phyloP scores from a whole-genome alignment of 1,139 yeast genomes.

The Diutina siamensis region DNA sequence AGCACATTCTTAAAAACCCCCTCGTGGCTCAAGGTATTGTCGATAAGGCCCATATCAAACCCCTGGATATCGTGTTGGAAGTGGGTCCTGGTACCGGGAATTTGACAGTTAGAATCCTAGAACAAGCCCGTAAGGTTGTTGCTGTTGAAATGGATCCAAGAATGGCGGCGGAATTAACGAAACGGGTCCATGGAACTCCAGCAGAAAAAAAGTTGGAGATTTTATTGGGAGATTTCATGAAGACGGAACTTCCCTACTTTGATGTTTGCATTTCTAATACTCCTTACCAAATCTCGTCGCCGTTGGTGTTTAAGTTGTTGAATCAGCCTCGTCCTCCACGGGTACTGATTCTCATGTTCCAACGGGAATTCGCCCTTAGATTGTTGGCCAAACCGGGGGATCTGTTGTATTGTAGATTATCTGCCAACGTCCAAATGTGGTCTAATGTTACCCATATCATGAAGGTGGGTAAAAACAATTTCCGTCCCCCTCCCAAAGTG shows the following conservation, averaged over 20 bases:
- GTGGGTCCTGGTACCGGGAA: conserved; percentile 99
- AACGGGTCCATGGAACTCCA: conserved; percentile 95
- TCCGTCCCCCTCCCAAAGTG: conserved; percentile 98
- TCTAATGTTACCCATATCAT: conserved; percentile 94
- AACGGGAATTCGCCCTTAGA: conserved; percentile 90
- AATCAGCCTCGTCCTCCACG: conserved; percentile 92
- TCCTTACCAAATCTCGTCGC: conserved; percentile 96
- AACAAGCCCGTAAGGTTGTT: conserved; percentile 80
- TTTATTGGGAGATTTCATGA: conserved; percentile 89
- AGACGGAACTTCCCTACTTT: conserved; percentile 87
- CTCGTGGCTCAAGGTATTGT: conserved; percentile 96
- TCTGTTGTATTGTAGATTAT: conserved; percentile 75
- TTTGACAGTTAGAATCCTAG: conserved; percentile 83
- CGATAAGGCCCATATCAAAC: conserved; percentile 87
- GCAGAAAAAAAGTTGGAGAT: conserved; percentile 85
- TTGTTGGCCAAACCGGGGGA: conserved; percentile 95
- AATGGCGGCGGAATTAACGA: conserved; percentile 97
- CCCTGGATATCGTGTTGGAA: conserved; percentile 86
- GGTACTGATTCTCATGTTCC: conserved; percentile 93
- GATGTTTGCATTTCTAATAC: conserved; percentile 96
- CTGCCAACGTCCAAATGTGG: conserved; percentile 99
- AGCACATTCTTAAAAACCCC: conserved; percentile 93
- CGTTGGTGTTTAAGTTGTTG: conserved; percentile 82
- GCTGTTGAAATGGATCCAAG: conserved; percentile 99
- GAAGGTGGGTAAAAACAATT: conserved; percentile 96